Conservation (phyloP, 1,139 yeast species). For the Blastobotrys buckinghamii region DNA sequence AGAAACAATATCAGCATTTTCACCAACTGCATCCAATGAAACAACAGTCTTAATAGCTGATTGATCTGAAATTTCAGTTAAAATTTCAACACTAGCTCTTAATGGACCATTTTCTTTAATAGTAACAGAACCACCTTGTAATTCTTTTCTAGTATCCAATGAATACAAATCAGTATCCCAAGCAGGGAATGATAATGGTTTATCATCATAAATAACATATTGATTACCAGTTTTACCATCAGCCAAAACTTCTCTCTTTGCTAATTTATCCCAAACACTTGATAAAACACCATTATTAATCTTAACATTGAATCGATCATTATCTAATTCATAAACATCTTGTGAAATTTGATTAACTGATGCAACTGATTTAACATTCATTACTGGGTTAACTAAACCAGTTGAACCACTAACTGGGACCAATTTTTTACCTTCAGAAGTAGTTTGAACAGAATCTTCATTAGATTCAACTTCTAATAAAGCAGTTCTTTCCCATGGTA, state of each 20-base stretch:
- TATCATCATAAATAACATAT: constrained; percentile 75
- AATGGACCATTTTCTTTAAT: constrained; percentile 52
- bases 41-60: constrained; percentile 64
- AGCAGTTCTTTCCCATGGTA: constrained; percentile 65
- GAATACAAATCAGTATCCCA: constrained; percentile 96
- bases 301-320: constrained; percentile 53
- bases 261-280: constrained; percentile 56
- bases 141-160: constrained; percentile 56
- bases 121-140: constrained; percentile 39
- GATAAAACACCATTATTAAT: constrained; percentile 61
- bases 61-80: constrained; percentile 48
- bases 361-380: constrained; percentile 18
- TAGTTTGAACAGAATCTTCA: background rate
- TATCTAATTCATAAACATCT: constrained; percentile 47
- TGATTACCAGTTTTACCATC: constrained; percentile 59
- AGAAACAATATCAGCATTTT: constrained; percentile 34
- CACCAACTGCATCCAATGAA: constrained; percentile 44
- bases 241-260: constrained; percentile 65
- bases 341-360: constrained; percentile 33
- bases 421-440: constrained; percentile 2
- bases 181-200: constrained; percentile 87
- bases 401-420: constrained; percentile 4
- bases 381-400: constrained; percentile 3
- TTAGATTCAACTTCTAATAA: constrained; percentile 37
- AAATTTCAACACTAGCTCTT: constrained; percentile 53